Base-by-base conservation (phyloP, 108 stramenopile species). In the Nannochloropsis salina region DNA sequence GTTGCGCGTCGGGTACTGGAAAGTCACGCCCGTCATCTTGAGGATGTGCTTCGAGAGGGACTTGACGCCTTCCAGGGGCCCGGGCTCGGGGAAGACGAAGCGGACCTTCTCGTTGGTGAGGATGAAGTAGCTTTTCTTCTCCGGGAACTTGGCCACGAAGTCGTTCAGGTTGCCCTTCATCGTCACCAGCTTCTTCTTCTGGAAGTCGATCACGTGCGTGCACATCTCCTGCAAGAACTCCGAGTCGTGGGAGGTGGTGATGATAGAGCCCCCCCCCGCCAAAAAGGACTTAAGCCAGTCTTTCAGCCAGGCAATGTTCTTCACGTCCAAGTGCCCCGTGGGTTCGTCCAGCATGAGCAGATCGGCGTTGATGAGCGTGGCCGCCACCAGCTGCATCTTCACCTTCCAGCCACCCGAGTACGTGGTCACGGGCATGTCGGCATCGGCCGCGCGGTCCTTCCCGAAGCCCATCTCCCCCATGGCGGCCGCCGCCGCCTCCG, bases 271-370 rank as follows among this genome's bases (percentile, higher is more conserved):
- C 12, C 47, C 47, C 10, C 47, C 47, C 43, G 93, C 93, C 42
- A 98, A 98, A 22, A 99, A 98, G 88, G 96, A 88, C 80, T 92
- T 95, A 84, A 98, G 94, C 95, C 98, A 99, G 89, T 94, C 96
- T 93, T 98, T 98, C 80, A 99, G 97, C 99, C 99, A 99, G 40
- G 97, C 97, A 83, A 99, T 98, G 91, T 98, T 98, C 93, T 97
- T 98, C 80, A 99, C 99, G 92, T 99, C 99, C 85, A 98, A 91
- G 92, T 99, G 99, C 90, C 98, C 98, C 45, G 99, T 99, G 74
- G 99, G 99, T 90, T 99, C 99, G 92, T 99, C 99, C 43, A 96
- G 92, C 42, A 98, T 93, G 45, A 99, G 93, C 89, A 99, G 98
- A 92, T 99, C 99, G 8, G 99, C 97, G 88, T 95, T 94, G 86